Evolutionary conservation across 1,284 basidiomycete species (phyloP).

Genomic region (Rhizopogon parksii): DNA sequence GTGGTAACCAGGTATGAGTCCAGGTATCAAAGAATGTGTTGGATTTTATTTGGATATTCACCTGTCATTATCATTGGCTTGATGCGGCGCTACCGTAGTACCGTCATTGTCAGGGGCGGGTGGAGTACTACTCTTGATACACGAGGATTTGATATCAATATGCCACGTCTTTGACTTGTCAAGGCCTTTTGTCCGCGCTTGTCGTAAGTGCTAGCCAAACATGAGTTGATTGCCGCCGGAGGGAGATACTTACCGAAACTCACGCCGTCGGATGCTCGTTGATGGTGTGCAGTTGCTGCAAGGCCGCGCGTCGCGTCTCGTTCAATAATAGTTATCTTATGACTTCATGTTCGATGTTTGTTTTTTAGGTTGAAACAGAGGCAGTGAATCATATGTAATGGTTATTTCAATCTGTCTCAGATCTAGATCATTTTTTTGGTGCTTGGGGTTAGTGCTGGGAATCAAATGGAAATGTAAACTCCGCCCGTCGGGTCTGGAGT

Average conservation of each 20-base stretch:
- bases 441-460: background rate
- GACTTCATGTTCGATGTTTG: no score
- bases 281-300: background rate
- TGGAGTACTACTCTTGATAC: no score
- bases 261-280: no score
- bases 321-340: no score
- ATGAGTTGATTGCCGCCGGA: slow-evolving; percentile 5
- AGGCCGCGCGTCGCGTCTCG: background rate
- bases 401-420: no score
- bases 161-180: background rate
- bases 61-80: no score
- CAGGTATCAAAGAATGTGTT: background rate
- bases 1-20: background rate
- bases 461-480: slow-evolving; percentile 17
- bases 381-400: no score
- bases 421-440: background rate
- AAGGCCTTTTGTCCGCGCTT: background rate
- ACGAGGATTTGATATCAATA: no score
- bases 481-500: slow-evolving; percentile 15
- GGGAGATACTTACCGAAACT: background rate
- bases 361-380: no score
- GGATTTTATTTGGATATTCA: background rate
- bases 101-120: no score
- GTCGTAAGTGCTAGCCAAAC: background rate
- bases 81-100: no score